Evolutionary conservation across 2,329 filamentous ascomycete species (phyloP), one percentile per base, ranked within the genome.

Genomic region (Fusarium continuum): DNA sequence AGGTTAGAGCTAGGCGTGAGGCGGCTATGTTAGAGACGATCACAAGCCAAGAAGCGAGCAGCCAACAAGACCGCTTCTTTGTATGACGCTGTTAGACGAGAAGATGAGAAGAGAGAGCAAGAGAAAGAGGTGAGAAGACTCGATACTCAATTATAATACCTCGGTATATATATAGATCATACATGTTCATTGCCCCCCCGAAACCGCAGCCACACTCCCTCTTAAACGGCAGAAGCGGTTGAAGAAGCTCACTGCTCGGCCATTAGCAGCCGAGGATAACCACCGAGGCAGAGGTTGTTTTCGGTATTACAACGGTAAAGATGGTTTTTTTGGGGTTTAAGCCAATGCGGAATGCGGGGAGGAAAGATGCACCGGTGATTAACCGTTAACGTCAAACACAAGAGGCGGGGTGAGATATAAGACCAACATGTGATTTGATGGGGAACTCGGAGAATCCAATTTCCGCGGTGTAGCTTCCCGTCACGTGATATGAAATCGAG

Each of bases 221-320:
- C 10, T 40, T 45, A 44, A 38, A 65, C 61, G 57, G 62, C 53
- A 36, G 48, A 55, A 54, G 44, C 63, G 63, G 63, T 66, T 61
- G 63, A 64, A 52, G 43, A 61, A 40, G 36, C 44, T 49, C 46
- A 28, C 45, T 54, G 40, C 36, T 65, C 62, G 57, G 62, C 63
- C 58, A 60, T 49, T 14, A 32, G 46, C 48, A 69, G 68, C 69
- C 69, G 69, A 71, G 69, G 69, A 65, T 72, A 72, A 63, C 62
- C 67, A 70, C 51, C 38, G 46, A 54, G 51, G 54, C 61, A 45
- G 55, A 47, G 31, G 38, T 59, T 44, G 54, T 59, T 23, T 55
- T 66, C 57, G 63, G 62, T 59, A 55, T 34, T 66, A 65, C 41
- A 61, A 40, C 61, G 61, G 61, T 55, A 64, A 52, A n/a, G n/a